A percentile compares a stretch with the other conserved stretches of the same genome.
Evolutionary conservation across 148 eudicot genomes (phyloP).

Genomic region (Diospyros kaki): DNA sequence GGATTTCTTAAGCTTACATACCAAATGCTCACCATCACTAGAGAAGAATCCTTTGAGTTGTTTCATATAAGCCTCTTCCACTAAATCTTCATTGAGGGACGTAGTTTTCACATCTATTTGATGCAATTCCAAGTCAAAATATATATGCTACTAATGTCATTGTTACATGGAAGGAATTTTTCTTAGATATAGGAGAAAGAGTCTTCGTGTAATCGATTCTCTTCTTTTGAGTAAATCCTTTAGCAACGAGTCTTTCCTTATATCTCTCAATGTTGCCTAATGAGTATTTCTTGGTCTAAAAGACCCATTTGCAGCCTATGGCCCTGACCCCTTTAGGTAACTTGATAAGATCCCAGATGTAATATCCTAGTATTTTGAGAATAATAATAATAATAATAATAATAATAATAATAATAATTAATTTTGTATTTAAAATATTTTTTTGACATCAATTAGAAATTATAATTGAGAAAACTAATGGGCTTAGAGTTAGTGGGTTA

Average conservation of each 20-base stretch:
- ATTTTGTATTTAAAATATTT: no score
- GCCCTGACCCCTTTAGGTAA: conserved; percentile 6
- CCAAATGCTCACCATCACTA: conserved; percentile 5
- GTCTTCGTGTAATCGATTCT: background rate
- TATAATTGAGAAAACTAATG: no score
- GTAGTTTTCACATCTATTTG: background rate
- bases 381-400: no score
- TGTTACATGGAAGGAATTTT: background rate
- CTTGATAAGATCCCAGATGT: background rate
- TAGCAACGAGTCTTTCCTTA: background rate
- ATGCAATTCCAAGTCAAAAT: conserved; percentile 10
- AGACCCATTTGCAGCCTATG: conserved; percentile 1
- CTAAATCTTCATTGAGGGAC: background rate
- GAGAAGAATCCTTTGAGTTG: background rate
- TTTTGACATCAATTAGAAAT: no score
- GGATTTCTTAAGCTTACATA: background rate
- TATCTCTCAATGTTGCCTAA: background rate
- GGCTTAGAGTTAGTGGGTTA: no score
- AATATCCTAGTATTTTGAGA: no score
- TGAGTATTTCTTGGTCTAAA: background rate
- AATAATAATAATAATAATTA: no score
- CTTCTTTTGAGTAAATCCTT: background rate
- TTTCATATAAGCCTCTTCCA: background rate
- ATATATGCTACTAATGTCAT: background rate
- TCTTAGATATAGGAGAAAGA: conserved; percentile 10